Evolutionary conservation across 2,329 filamentous ascomycete genomes (phyloP), one percentile per base, ranked within the genome.

Genomic region (Dothidotthia symphoricarpi): DNA sequence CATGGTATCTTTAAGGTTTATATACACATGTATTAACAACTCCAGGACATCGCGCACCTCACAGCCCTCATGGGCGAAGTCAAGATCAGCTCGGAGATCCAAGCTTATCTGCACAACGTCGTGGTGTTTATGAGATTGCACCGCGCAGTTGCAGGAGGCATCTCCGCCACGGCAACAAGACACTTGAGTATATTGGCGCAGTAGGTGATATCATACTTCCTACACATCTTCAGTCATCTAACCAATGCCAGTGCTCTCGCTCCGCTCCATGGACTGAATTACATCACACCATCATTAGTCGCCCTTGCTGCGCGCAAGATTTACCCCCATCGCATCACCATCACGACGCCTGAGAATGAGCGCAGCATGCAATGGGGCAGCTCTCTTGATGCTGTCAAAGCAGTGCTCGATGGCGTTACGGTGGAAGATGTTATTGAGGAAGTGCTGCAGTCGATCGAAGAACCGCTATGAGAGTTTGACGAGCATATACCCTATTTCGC

Each of bases 291-390:
- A 0, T 86, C 88, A 1, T 77, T 97, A 16, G 83, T 96, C 14
- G 81, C 77, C 6, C 74, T 98, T 30, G 93, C 93, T 4, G 83
- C 85, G 2, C 81, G 81, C 44, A 97, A 97, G 69, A 78, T 95
- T 16, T 98, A 95, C 60, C 75, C 85, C 13, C 93, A 98, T 69
- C 83, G 89, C 7, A 81, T 98, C 22, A 68, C 78, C 11, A 77
- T 96, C 38, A 80, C 85, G 0, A 68, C 70, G 1, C 77, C 87
- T 1, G 77, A 81, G 45, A 80, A 82, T 40, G 93, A 97, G 69
- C 77, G 89, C 31, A 96, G 89, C 63, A 77, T 95, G 72, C 88
- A 95, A 64, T 98, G 94, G 82, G 93, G 93, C 0, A 96, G 91
- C 64, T 82, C 85, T 36, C 51, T 85, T 0, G 74, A 77, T 19